Evolutionary conservation across 176 grass and related monocot species (phyloP).

Genomic region (Oryza meyeriana): DNA sequence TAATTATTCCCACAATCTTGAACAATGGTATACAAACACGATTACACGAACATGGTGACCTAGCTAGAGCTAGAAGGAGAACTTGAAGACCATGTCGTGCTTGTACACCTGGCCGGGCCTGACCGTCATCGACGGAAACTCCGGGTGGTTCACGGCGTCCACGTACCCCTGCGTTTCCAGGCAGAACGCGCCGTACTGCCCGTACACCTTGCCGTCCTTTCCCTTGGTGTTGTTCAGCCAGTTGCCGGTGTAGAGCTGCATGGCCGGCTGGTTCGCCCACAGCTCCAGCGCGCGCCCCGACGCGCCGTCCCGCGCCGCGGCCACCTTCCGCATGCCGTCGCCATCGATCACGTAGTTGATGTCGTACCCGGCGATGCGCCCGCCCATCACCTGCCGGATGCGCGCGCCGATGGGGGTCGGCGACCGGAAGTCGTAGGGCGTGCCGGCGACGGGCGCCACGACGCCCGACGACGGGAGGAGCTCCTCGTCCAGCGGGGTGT

Average conservation of each 20-base stretch:
- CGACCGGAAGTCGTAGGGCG: constrained; percentile 56
- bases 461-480: constrained; percentile 60
- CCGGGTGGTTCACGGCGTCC: constrained; percentile 79
- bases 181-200: constrained; percentile 39
- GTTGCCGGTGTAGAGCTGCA: constrained; percentile 80
- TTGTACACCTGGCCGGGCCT: constrained; percentile 58
- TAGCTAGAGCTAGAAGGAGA: constrained; percentile 42
- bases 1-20: not conserved
- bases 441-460: constrained; percentile 47
- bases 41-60: not conserved
- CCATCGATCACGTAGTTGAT: constrained; percentile 58
- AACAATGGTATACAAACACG: not conserved
- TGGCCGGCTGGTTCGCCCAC: constrained; percentile 70
- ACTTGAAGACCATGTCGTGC: constrained; percentile 70
- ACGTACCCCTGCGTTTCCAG: constrained; percentile 77
- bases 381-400: constrained; percentile 45
- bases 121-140: constrained; percentile 69
- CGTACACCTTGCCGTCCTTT: constrained; percentile 58
- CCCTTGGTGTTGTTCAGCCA: constrained; percentile 43
- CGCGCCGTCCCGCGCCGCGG: constrained; percentile 31
- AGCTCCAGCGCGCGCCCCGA: constrained; percentile 59
- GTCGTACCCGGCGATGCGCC: constrained; percentile 54
- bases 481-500: constrained; percentile 43
- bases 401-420: constrained; percentile 52
- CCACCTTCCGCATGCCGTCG: constrained; percentile 48